A percentile compares a stretch with the other conserved stretches of the same genome.
phyloP scores from a whole-genome alignment of 768 basidiomycete species.

The Suillus decipiens region DNA sequence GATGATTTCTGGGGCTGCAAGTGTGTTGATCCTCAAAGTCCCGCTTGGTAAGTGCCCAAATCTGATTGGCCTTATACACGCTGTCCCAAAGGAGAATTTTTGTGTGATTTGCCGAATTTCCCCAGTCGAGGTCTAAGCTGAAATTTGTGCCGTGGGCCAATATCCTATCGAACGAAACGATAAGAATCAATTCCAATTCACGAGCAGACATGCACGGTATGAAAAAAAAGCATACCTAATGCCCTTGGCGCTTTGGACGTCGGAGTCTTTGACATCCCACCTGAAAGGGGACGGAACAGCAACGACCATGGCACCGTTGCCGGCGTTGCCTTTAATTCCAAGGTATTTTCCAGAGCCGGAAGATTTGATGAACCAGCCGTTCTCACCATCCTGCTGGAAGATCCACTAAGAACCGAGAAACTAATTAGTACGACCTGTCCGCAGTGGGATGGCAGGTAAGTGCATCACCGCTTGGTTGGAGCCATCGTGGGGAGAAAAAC shows the following conservation, averaged over 20 bases:
- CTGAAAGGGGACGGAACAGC: conserved; percentile 36
- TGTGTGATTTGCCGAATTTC: conserved; percentile 40
- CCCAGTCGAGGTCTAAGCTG: conserved; percentile 50
- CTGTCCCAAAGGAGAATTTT: conserved; percentile 48
- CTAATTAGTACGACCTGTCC: not conserved
- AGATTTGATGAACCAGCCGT: conserved; percentile 46
- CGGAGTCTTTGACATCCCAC: conserved; percentile 53
- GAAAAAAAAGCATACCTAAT: conserved; percentile 42
- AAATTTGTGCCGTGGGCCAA: conserved; percentile 44
- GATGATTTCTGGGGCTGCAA: conserved; percentile 52
- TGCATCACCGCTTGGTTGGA: conserved; percentile 49
- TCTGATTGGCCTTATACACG: not conserved
- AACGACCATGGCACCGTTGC: conserved; percentile 43
- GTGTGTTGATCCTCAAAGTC: conserved; percentile 34
- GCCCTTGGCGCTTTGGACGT: conserved; percentile 36
- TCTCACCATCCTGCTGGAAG: conserved; percentile 32
- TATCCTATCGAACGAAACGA: conserved; percentile 35
- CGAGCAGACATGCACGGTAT: not conserved
- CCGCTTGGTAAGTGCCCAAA: not conserved
- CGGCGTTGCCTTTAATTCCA: conserved; percentile 28
- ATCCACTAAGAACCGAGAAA: conserved; percentile 43
- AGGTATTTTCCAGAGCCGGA: conserved; percentile 43
- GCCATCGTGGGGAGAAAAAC: conserved; percentile 43
- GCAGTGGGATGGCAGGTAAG: not conserved
- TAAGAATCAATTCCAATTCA: not conserved